Base-by-base conservation (phyloP, 2,329 filamentous ascomycete species). In the Phaeosphaeria sp. region DNA sequence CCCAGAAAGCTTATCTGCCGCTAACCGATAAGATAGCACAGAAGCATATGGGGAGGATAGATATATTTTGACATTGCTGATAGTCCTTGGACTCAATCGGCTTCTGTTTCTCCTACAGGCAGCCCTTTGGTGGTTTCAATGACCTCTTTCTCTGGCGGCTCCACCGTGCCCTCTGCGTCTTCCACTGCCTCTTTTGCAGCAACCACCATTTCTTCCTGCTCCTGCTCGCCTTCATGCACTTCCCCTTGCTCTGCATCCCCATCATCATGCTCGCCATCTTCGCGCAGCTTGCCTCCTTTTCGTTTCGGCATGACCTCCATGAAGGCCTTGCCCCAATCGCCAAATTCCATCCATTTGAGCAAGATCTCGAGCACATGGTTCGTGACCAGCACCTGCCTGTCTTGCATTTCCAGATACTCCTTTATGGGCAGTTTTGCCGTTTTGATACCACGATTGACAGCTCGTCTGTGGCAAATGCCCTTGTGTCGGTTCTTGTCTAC, bases 281-380 rank as follows among this genome's bases (percentile, higher is more conserved):
- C 64, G 56, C 82, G 91, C 66, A 96, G 72, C 54, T 83, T 85
- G 0, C 90, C 92, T 0, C 92, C 92, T 77, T 99, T 99, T 61
- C 95, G 83, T 78, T 92, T 93, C 0, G 95, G 95, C 66, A 99
- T 93, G 3, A 96, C 92, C 50, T 87, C 84, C 78, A 93, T 80
- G 74, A 99, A 99, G 0, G 95, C 93, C 72, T 90, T 83, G 1
- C 90, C 93, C 95, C 95, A 99, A 75, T 98, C 90, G 1, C 91
- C 91, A 49, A 87, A 87, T 77, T 97, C 92, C 54, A 99, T 78
- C 93, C 93, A 99, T 64, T 88, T 89, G 46, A 97, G 80, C 92
- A 99, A 97, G 62, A 99, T 98, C 78, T 98, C 94, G 47, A 95
- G 87, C 1, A 99, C 95, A 72, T 99, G 95, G 73, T 98, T 99